phyloP scores from a whole-genome alignment of 352 stramenopile species.

The Thalassiosira exigua region DNA sequence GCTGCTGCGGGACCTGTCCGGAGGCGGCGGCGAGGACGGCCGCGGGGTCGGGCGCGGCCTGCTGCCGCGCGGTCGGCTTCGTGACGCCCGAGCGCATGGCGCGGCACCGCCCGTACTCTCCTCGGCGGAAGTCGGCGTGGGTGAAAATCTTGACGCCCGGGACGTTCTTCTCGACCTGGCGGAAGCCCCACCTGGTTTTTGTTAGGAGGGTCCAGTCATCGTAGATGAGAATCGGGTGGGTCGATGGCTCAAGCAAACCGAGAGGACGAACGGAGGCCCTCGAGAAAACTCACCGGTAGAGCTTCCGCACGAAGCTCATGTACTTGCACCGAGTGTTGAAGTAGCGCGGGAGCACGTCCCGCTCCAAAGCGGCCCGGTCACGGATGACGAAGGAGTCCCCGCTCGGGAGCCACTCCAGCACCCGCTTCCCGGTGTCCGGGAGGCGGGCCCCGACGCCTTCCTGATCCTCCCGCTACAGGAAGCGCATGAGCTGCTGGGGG shows the following conservation, averaged over 20 bases:
- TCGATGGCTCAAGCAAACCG: background rate
- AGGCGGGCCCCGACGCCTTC: background rate
- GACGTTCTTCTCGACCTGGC: conserved; percentile 23
- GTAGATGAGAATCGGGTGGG: background rate
- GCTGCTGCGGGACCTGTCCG: no score
- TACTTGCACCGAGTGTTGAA: conserved; percentile 41
- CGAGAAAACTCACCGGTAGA: conserved; percentile 27
- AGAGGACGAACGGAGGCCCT: background rate
- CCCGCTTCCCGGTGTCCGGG: conserved; percentile 5
- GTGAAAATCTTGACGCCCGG: conserved; percentile 23
- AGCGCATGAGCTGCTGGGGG: conserved; percentile 30
- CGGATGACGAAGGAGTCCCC: conserved; percentile 34
- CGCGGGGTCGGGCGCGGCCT: no score
- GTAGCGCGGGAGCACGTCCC: conserved; percentile 19
- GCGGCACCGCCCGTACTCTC: conserved; percentile 31
- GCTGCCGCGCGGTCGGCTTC: conserved; percentile 13
- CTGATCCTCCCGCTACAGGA: conserved; percentile 13
- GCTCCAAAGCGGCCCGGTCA: conserved; percentile 25
- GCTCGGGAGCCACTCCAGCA: conserved; percentile 16
- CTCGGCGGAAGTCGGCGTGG: conserved; percentile 35
- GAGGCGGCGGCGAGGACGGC: no score
- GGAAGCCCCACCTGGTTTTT: conserved; percentile 49
- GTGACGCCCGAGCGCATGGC: conserved; percentile 40
- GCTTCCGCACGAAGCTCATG: conserved; percentile 38
- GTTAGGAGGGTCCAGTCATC: background rate